phyloP scores from a whole-genome alignment of 345 rosid species.

The Cardiospermum halicacabum region DNA sequence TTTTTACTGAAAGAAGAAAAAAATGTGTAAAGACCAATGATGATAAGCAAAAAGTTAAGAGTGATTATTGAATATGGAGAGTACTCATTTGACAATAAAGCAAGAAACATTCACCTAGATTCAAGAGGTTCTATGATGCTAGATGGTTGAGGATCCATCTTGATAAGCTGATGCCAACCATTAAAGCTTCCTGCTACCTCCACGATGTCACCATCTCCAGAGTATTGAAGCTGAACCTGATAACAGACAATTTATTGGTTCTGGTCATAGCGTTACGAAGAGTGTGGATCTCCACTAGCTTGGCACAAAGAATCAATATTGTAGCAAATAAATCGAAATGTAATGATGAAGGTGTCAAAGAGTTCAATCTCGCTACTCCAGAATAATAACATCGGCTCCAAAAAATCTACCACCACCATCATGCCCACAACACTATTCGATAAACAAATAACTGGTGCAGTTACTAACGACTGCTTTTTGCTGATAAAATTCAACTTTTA shows the following conservation, averaged over 20 bases:
- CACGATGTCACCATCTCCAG: constrained; percentile 78
- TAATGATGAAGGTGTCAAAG: neutral
- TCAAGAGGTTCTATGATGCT: constrained; percentile 26
- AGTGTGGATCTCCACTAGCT: neutral
- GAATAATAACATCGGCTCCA: neutral
- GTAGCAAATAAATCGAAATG: neutral
- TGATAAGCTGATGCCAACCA: constrained; percentile 84
- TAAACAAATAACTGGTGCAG: neutral
- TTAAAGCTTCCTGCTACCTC: constrained; percentile 95
- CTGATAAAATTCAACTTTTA: constrained; percentile 6
- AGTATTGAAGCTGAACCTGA: constrained; percentile 70
- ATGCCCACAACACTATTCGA: neutral
- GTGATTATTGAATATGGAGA: neutral
- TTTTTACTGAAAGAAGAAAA: no score
- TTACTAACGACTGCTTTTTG: neutral
- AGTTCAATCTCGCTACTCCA: neutral
- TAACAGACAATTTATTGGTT: constrained; percentile 5
- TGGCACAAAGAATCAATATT: neutral
- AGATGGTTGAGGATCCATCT: constrained; percentile 68
- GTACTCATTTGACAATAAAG: neutral
- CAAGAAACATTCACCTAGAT: constrained; percentile 35
- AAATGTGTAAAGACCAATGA: neutral
- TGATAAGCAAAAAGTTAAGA: neutral
- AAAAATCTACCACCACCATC: neutral
- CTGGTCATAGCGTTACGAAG: neutral